phyloP scores from a whole-genome alignment of 2,329 filamentous ascomycete species.

The Talaromyces sp. region DNA sequence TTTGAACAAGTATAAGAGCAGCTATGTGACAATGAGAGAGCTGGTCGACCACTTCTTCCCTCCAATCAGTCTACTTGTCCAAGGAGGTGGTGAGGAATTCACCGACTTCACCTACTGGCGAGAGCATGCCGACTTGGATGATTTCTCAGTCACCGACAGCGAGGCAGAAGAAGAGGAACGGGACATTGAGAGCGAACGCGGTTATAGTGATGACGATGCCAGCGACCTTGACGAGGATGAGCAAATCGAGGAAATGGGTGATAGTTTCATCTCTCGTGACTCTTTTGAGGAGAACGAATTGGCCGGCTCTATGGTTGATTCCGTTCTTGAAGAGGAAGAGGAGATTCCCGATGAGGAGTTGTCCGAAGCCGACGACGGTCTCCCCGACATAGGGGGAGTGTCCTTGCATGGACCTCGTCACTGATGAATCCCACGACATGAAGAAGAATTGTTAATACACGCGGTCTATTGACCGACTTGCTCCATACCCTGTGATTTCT shows the following conservation, averaged over 20 bases:
- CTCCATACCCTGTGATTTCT: conserved; percentile 10
- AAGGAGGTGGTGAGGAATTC: conserved; percentile 86
- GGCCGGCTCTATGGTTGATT: conserved; percentile 43
- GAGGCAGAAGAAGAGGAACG: conserved; percentile 53
- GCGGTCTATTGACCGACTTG: neutral
- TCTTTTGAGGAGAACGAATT: conserved; percentile 49
- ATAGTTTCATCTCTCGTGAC: conserved; percentile 38
- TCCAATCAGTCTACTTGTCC: conserved; percentile 80
- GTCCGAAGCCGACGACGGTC: conserved; percentile 41
- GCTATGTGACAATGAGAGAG: conserved; percentile 95
- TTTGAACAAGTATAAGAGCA: conserved; percentile 92
- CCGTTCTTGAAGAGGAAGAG: conserved; percentile 21
- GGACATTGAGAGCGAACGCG: conserved; percentile 42
- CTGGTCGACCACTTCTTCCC: conserved; percentile 98
- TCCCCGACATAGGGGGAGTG: conserved; percentile 27
- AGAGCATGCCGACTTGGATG: conserved; percentile 77
- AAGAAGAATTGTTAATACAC: conserved; percentile 2
- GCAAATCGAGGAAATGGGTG: conserved; percentile 38
- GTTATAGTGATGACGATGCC: conserved; percentile 52
- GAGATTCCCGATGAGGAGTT: conserved; percentile 19
- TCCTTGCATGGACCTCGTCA: conserved; percentile 14
- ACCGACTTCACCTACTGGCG: conserved; percentile 98
- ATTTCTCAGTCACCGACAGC: conserved; percentile 82
- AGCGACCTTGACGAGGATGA: conserved; percentile 52
- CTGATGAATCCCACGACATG: neutral